Base-by-base conservation (phyloP, 2,329 filamentous ascomycete genomes). In the Neoarthrinium moseri region DNA sequence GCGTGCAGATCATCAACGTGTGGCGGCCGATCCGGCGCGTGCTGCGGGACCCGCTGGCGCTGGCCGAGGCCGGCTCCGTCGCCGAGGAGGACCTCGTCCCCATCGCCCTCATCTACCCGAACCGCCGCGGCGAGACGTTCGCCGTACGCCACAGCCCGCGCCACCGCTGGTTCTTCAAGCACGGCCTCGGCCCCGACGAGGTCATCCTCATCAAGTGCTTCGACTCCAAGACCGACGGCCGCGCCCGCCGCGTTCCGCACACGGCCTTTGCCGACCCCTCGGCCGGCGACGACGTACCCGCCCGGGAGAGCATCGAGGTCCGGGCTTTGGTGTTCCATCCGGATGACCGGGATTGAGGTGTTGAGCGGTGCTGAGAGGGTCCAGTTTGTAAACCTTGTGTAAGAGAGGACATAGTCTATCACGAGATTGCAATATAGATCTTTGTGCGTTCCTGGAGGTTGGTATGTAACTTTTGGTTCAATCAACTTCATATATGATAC, bases 261-360 rank as follows among this genome's bases (percentile, higher is more conserved):
- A 68, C 69, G 12, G 73, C 77, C 3, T 81, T 82, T 66, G 61
- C 63, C 24, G 69, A 78, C 54, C 59, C 67, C 2, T 67, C 64
- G 5, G 64, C 67, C 15, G 47, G 61, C 10, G 59, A 66, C 42
- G 56, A 63, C 44, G 57, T 64, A 22, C 66, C 74, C 26, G 65
- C 74, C 1, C 70, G 86, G 53, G 84, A 79, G 66, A 81, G 75
- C 57, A 78, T 81, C 49, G 78, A 81, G 59, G 63, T 81, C 4
- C 57, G 77, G 35, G 67, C 70, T 3, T 61, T 80, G 49, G 74
- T 78, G 1, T 79, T 80, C 38, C 65, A 73, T 55, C 60, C 64
- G 1, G 61, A 71, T 27, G 60, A 64, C 21, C 38, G 47, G 5
- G 54, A 60, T 7, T 57, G 32, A 32, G 20, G 12, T 4, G 3